Evolutionary conservation across 176 grass and related monocot genomes (phyloP), one percentile per base, ranked within the genome.

Genomic region (Musa acuminata): DNA sequence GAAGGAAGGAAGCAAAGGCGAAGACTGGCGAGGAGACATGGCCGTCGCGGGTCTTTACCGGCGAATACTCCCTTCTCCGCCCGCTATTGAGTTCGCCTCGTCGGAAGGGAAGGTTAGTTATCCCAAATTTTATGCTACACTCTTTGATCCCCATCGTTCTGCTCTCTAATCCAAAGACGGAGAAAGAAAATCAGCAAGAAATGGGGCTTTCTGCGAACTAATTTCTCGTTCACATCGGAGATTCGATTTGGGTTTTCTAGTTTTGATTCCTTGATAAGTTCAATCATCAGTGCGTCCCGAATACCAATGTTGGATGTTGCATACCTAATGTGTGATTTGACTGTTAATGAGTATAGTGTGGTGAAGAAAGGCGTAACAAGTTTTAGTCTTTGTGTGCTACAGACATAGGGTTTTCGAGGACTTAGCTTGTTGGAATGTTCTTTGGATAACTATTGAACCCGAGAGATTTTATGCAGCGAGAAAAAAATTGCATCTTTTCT

Each of bases 71-170:
- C 90, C 94, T 62, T 89, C 84, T 65, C 94, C 94, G 21, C 90
- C 90, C 53, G 94, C 90, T 35, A 87, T 97, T 84, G 94, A 93
- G 80, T 97, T 97, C 75, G 80, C 90, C 52, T 97, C 94, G 3
- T 16, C 71, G 58, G 87, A 93, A 54, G 94, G 94, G 19, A 97
- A 87, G 78, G 85, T 87, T 29, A 21, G 17, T 79, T 51, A 25
- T 59, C 48, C 49, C 14, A 48, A 26, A 14, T 6, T 2, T 13
- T 14, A 6, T 12, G 1, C 48, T 6, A 17, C 72, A 14, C 20
- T 8, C 29, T 64, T 24, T 9, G n/a, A 51, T 24, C 14, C 1
- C 43, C 35, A 2, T 60, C 52, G 9, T 19, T n/a, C 51, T 65
- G 24, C 4, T 85, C 14, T 22, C 57, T 27, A 54, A 43, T 12